Evolutionary conservation across 1,284 basidiomycete genomes (phyloP), one percentile per base, ranked within the genome.

Genomic region (Entoloma clypeatum): DNA sequence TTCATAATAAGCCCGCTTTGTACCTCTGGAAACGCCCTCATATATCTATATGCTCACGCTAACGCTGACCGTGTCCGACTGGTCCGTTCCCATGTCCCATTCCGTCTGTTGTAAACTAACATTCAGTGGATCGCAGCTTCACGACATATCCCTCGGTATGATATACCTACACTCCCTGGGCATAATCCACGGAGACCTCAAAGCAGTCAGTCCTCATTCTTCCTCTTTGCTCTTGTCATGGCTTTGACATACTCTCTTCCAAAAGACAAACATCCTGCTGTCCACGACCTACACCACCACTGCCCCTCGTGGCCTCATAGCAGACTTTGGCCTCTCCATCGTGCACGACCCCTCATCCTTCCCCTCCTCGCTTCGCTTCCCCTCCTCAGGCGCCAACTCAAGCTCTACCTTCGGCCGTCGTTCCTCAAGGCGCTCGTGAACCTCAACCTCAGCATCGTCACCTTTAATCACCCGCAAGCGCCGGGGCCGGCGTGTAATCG

Each of bases 141-240:
- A 56, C 29, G 51, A 55, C 17, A 46, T 60, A 9, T 41, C 52
- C 10, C 45, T 50, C 18, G 57, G 58, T 8, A 58, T 60, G 57
- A 39, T 39, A 9, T 55, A 59, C 31, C 45, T 60, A 7, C 58
- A 59, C 37, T 40, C 35, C 2, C 44, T 54, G 31, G 43, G 48
- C 8, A 50, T 60, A 22, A 52, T 60, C n/a, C 58, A 60, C 40
- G 58, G 52, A 8, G 56, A 60, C 35, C 44, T 60, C 19, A 60
- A 60, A 49, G 55, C 53, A 19, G 58, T 59, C 36, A 41, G 57
- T 41, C 31, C 21, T 5, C 27, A 5, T 17, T 14, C 9, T n/a
- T 14, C 22, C 30, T 11, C n/a, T 13, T 7, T 3, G 35, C 18
- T 28, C 19, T 28, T 6, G 8, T 21, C 21, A 11, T 7, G 4